Evolutionary conservation across 345 rosid species (phyloP).

Genomic region (Boechera stricta): DNA sequence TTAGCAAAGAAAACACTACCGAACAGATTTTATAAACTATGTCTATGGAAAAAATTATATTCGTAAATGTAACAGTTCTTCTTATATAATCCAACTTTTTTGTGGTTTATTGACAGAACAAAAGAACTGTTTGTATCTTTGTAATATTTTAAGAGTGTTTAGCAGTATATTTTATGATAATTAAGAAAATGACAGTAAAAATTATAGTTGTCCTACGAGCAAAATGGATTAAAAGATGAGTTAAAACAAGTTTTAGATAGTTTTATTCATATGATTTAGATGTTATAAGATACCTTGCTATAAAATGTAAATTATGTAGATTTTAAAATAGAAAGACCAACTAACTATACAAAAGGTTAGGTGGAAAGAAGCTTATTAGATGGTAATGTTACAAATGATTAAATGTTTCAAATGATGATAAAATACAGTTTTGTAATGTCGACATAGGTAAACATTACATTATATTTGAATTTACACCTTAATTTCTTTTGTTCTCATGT

Average conservation of each 20-base stretch:
- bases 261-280: background rate
- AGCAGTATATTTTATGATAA: background rate
- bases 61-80: background rate
- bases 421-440: slow-evolving; percentile 2
- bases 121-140: too few relatives aligned
- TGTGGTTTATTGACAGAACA: background rate
- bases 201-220: background rate
- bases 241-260: background rate
- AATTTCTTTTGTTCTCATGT: background rate
- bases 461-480: background rate
- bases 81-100: background rate
- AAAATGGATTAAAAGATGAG: slow-evolving; percentile 5
- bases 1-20: background rate
- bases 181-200: background rate
- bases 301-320: background rate
- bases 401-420: background rate
- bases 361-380: slow-evolving; percentile 18
- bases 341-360: slow-evolving; percentile 23
- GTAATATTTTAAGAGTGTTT: background rate
- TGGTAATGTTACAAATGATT: too few relatives aligned
- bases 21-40: background rate
- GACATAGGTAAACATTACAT: background rate
- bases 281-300: background rate
- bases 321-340: slow-evolving; percentile 13
- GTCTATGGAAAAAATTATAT: background rate